These are phyloP conservation scores for Cutaneotrichosporon cavernicola DNA, from an alignment of 1,284 basidiomycete genomes.

Conservation along the genomic window DNA sequence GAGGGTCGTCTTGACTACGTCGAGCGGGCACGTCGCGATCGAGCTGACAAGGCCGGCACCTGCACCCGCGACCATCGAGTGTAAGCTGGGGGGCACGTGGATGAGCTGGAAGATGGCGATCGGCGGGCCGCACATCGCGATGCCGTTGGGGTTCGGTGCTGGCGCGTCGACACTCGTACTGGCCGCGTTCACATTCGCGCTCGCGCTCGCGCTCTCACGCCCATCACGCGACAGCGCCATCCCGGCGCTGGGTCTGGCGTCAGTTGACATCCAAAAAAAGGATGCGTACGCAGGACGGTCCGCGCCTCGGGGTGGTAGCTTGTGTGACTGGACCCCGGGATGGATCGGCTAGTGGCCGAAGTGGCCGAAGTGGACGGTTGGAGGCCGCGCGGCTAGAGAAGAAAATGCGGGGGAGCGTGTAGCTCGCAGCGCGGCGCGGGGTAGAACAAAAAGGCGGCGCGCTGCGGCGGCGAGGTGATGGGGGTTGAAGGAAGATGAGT, in stretches of 20 bases:
- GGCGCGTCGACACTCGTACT: neutral
- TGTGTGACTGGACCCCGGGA: neutral
- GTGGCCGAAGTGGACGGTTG: neutral
- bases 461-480: slow-evolving; percentile 2
- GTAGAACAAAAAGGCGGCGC: neutral
- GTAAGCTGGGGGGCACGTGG: slow-evolving; percentile 40
- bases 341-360: slow-evolving; percentile 1
- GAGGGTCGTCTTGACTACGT: slow-evolving; percentile 94
- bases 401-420: neutral
- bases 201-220: slow-evolving; percentile 34
- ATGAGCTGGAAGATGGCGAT: neutral
- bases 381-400: neutral
- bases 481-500: neutral
- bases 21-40: slow-evolving; percentile 92
- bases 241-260: slow-evolving; percentile 9
- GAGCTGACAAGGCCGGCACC: slow-evolving; percentile 80
- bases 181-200: slow-evolving; percentile 25
- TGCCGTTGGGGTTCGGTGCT: neutral
- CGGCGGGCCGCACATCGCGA: slow-evolving; percentile 10
- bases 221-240: slow-evolving; percentile 36
- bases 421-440: slow-evolving; percentile 10
- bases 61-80: slow-evolving; percentile 57
- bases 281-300: slow-evolving; percentile 2
- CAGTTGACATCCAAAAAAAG: neutral
- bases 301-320: slow-evolving; percentile 5